Conservation (phyloP, 2,329 filamentous ascomycete genomes). For the Alternaria burnsii region DNA sequence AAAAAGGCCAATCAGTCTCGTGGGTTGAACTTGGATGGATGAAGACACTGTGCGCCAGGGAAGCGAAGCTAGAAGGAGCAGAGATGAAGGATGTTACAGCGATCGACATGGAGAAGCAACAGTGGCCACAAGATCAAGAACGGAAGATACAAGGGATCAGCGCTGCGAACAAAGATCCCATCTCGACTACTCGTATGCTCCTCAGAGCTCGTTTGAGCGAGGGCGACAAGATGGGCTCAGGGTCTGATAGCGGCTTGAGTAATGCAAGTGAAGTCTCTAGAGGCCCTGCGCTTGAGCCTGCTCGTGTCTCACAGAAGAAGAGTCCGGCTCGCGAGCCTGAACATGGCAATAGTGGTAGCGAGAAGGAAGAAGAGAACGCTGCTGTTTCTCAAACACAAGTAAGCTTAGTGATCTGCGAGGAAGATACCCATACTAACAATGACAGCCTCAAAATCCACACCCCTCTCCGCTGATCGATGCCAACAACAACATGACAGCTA, state of each 20-base stretch:
- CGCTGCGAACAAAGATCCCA: background rate
- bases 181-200: background rate
- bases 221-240: background rate
- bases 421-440: background rate
- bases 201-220: background rate
- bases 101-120: background rate
- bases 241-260: background rate
- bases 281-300: background rate
- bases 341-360: background rate
- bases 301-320: background rate
- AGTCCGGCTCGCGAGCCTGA: background rate
- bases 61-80: background rate
- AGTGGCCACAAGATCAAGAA: background rate
- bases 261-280: background rate
- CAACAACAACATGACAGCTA: background rate
- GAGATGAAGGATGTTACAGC: background rate
- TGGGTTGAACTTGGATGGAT: background rate
- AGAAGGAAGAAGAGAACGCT: background rate
- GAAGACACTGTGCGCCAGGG: background rate
- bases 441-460: background rate
- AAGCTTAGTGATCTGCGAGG: background rate
- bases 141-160: background rate
- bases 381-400: background rate
- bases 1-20: background rate
- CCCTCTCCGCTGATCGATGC: background rate